Conservation (phyloP, 371 early-diverging fungal species). For the Rhizopus delemar region DNA sequence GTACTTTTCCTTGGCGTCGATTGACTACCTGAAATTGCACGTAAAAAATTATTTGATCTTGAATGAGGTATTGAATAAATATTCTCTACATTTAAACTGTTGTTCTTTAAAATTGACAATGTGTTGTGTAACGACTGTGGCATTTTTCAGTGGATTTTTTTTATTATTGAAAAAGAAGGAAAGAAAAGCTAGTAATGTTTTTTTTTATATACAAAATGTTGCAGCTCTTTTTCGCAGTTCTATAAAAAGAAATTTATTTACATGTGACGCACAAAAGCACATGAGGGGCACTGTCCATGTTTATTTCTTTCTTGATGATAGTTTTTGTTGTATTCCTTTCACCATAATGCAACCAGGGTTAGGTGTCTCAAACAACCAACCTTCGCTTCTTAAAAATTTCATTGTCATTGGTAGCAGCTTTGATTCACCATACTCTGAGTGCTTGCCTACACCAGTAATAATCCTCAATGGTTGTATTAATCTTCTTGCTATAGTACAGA, state of each 20-base stretch:
- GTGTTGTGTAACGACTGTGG: conserved; percentile 16
- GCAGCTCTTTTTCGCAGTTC: too few relatives aligned
- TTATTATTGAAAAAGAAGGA: not conserved
- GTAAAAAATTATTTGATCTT: conserved; percentile 16
- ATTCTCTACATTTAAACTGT: conserved; percentile 8
- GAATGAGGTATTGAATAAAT: conserved; percentile 5
- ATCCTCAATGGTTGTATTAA: conserved; percentile 55
- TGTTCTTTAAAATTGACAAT: conserved; percentile 15
- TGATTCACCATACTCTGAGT: conserved; percentile 60
- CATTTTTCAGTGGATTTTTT: conserved; percentile 2
- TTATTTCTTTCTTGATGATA: not conserved
- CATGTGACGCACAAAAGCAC: too few relatives aligned
- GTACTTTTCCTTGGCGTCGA: not conserved
- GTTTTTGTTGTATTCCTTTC: conserved; percentile 29
- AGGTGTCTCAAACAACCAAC: conserved; percentile 59
- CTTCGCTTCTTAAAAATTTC: conserved; percentile 50
- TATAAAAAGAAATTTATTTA: too few relatives aligned
- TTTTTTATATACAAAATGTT: too few relatives aligned
- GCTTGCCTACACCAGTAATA: conserved; percentile 68
- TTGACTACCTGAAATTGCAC: conserved; percentile 13
- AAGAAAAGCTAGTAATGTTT: not conserved
- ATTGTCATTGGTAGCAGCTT: conserved; percentile 58
- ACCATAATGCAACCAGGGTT: conserved; percentile 53
- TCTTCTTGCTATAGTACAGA: conserved; percentile 27
- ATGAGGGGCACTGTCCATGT: not conserved